Percentiles rank a stretch among this genome's conserved stretches.
Evolutionary conservation across 345 rosid genomes (phyloP).

Genomic region (Durio zibethinus): DNA sequence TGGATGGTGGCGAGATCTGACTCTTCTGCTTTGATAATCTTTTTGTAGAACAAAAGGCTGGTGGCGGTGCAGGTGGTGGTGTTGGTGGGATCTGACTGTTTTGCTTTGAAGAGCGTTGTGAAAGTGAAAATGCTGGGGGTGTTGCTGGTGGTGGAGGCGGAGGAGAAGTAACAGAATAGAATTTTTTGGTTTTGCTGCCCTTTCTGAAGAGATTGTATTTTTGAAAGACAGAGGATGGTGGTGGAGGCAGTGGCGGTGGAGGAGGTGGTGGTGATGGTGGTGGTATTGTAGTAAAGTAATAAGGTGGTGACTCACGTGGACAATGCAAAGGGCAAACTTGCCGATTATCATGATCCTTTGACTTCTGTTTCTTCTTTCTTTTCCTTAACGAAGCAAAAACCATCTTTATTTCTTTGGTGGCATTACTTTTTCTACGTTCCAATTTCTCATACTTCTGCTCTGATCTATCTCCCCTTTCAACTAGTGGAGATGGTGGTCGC

Average conservation of each 20-base stretch:
- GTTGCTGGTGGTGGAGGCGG: conserved; percentile 47
- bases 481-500: conserved; percentile 33
- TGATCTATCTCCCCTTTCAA: conserved; percentile 1
- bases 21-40: neutral
- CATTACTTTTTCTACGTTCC: conserved; percentile 60
- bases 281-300: conserved; percentile 25
- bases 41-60: conserved; percentile 3
- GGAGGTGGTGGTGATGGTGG: conserved; percentile 58
- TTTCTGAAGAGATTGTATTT: conserved; percentile 51
- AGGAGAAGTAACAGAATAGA: conserved; percentile 54
- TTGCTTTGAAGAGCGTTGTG: conserved; percentile 31
- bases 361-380: conserved; percentile 57
- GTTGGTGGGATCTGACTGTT: conserved; percentile 56
- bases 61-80: conserved; percentile 48
- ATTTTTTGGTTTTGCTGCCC: conserved; percentile 57
- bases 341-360: conserved; percentile 18
- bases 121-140: conserved; percentile 20
- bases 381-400: conserved; percentile 59
- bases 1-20: conserved; percentile 35
- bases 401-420: conserved; percentile 73
- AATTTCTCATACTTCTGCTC: conserved; percentile 30
- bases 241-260: conserved; percentile 64
- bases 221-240: conserved; percentile 59
- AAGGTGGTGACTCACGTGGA: conserved; percentile 18
- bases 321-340: conserved; percentile 16